Percentiles rank a stretch among this genome's conserved stretches.
Conservation (phyloP, 371 early-diverging fungal species). For the Mortierella sp. region DNA sequence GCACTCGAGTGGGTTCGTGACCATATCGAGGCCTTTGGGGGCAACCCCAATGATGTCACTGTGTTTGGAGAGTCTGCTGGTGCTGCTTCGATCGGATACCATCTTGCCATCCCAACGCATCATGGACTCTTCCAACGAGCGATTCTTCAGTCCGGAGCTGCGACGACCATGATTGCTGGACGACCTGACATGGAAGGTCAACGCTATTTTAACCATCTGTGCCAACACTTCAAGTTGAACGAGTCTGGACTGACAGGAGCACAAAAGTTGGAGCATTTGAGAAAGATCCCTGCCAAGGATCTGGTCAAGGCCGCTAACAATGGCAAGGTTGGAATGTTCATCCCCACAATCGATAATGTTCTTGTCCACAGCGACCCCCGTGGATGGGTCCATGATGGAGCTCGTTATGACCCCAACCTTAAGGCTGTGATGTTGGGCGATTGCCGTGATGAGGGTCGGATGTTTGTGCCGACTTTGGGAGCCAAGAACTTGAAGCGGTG, state of each 20-base stretch:
- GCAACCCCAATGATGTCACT: slow-evolving; percentile 64
- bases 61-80: slow-evolving; percentile 69
- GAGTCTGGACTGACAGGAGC: slow-evolving; percentile 21
- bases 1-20: slow-evolving; percentile 67
- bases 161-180: slow-evolving; percentile 42
- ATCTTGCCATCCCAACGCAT: slow-evolving; percentile 32
- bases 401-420: slow-evolving; percentile 40
- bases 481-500: slow-evolving; percentile 46
- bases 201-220: slow-evolving; percentile 43
- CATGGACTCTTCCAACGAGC: slow-evolving; percentile 59
- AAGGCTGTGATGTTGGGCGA: slow-evolving; percentile 55
- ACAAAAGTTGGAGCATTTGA: slow-evolving; percentile 37
- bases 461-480: slow-evolving; percentile 46
- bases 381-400: slow-evolving; percentile 38
- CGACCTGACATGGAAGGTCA: slow-evolving; percentile 44
- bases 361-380: slow-evolving; percentile 39
- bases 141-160: slow-evolving; percentile 58
- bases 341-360: slow-evolving; percentile 42
- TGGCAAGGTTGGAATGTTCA: slow-evolving; percentile 45
- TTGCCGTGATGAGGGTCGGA: slow-evolving; percentile 50
- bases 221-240: slow-evolving; percentile 32
- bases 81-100: slow-evolving; percentile 59
- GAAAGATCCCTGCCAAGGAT: slow-evolving; percentile 44
- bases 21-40: slow-evolving; percentile 68
- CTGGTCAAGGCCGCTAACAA: slow-evolving; percentile 42